Evolutionary conservation across 139 green algal species (phyloP), one percentile per base, ranked within the genome.

Genomic region (Tetratostichococcus sp.): DNA sequence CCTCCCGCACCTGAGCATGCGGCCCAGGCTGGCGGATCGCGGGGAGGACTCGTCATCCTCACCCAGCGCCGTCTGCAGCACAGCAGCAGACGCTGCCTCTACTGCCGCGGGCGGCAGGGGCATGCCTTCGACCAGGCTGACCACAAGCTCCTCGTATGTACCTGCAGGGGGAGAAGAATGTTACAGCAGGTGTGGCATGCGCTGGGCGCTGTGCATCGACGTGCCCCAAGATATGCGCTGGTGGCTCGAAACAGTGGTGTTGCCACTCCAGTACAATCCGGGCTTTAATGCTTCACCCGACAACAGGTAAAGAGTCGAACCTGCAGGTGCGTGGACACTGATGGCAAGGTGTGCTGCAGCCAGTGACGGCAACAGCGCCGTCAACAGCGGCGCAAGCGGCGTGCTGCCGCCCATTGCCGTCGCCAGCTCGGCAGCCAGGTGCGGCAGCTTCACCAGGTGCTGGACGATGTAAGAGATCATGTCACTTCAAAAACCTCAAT

Each of bases 371-470:
- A 82, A 34, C 67, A 89, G 67, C 43, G 84, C 50, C 14, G 43
- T 35, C 31, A 87, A 62, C 42, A 82, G 35, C 0, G 58, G 28
- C 6, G 43, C 75, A 6, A 88, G 43, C 75, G 67, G 17, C 39
- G 67, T 43, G 39, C 75, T 76, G 4, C 75, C 78, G 31, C 72
- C 57, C 33, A 72, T 39, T 26, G 92, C 73, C 4, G 69, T 30
- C 0, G 67, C 43, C 28, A 92, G 75, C 70, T 91, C 76, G 28
- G 73, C 66, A 0, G 77, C 70, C 4, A 85, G 32, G 33, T 67
- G 75, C n/a, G 65, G 70, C 19, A 85, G 28, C 43, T 79, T 75
- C 19, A 74, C 31, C 21, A 78, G 59, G 19, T 43, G 50, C 71
- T 75, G 71, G 43, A 75, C 25, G 30, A 67, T 8, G 57, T 14